These are phyloP conservation scores for Euphorbia lathyris DNA, from an alignment of 345 rosid genomes.

Conservation along the genomic window DNA sequence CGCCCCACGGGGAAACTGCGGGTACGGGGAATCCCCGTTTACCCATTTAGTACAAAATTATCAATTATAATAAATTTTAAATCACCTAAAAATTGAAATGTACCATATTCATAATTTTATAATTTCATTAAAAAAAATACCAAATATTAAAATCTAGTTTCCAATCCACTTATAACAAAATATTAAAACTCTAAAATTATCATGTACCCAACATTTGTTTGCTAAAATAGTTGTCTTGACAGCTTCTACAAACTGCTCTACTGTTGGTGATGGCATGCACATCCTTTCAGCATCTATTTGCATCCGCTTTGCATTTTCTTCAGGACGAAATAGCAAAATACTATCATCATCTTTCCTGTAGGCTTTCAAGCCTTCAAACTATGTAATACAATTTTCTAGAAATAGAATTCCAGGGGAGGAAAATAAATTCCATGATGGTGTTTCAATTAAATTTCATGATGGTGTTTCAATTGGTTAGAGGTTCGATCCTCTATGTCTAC, in stretches of 20 bases:
- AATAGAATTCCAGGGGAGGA: not conserved
- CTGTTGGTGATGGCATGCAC: constrained; percentile 93
- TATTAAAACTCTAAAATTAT: not conserved
- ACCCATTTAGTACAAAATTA: too few species aligned
- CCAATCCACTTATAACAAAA: constrained; percentile 7
- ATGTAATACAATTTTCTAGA: not conserved
- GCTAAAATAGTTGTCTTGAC: constrained; percentile 78
- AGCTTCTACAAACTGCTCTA: constrained; percentile 86
- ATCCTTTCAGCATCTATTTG: constrained; percentile 81
- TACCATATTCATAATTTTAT: too few species aligned
- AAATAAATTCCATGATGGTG: not conserved
- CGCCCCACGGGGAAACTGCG: too few species aligned
- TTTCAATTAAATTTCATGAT: too few species aligned
- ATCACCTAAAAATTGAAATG: too few species aligned
- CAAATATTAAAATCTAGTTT: constrained; percentile 11
- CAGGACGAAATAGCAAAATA: constrained; percentile 82
- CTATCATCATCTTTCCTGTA: constrained; percentile 69
- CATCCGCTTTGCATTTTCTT: constrained; percentile 87
- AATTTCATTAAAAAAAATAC: too few species aligned
- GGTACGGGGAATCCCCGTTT: too few species aligned
- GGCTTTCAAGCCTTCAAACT: constrained; percentile 80
- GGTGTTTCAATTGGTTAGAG: too few species aligned
- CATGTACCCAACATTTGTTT: constrained; percentile 88
- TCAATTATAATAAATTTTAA: too few species aligned
- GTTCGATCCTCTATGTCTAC: too few species aligned